Evolutionary conservation across 2,329 filamentous ascomycete species (phyloP), one percentile per base, ranked within the genome.

Genomic region (Neofusicoccum sp.): DNA sequence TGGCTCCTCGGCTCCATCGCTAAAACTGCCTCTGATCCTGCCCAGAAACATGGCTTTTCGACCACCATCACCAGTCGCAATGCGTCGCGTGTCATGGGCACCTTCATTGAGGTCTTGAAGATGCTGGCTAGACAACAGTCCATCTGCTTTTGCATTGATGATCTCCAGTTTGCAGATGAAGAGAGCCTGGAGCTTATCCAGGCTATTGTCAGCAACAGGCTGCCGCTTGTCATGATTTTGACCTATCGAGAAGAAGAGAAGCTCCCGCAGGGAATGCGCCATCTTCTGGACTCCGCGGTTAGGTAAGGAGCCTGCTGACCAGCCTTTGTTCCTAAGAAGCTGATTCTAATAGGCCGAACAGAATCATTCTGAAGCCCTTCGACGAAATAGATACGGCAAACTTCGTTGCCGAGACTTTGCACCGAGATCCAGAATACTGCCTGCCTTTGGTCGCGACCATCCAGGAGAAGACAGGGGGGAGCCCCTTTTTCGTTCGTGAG

Each of bases 401-500:
- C 66, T 97, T 94, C 70, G 92, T 97, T 28, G 87, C 92, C 6
- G 84, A 88, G 43, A 96, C 93, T 0, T 84, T 98, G 54, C 92
- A 91, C 70, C 85, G 91, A 62, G 78, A 83, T 6, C 85, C 84
- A 63, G 87, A 91, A 37, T 90, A 92, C 50, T 85, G 95, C 1
- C 79, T 91, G 1, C 89, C 93, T 0, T 81, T 98, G 16, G 90
- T 91, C 2, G 86, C 93, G 6, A 91, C 97, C 8, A 87, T 97
- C 5, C 91, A 96, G 73, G 93, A 94, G 70, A 96, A 95, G 78
- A 94, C 91, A 7, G 86, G 86, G 31, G 93, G 93, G 1, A 97
- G 96, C 66, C 89, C 93, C 0, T 97, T 97, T 71, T 96, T 95
- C 71, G 90, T 97, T 74, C 85, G 92, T 62, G 92, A 97, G 77